Percentiles rank a stretch among this genome's conserved stretches.
phyloP scores from a whole-genome alignment of 768 basidiomycete species.

The Tricholomella constricta region DNA sequence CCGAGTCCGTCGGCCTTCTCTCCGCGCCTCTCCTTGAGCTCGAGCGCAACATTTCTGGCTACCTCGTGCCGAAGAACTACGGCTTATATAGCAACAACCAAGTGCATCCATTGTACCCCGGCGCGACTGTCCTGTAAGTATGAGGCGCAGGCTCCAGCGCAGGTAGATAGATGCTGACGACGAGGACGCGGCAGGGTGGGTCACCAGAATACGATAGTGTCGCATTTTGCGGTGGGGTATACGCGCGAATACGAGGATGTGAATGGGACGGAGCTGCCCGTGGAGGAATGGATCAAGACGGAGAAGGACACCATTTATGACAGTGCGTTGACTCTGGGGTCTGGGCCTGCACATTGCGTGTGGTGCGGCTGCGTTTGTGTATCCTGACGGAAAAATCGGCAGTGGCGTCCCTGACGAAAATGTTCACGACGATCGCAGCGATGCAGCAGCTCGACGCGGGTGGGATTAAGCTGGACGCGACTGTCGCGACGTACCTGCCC shows the following conservation, averaged over 20 bases:
- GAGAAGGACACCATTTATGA: constrained; percentile 27
- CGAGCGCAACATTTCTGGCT: constrained; percentile 24
- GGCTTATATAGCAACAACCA: constrained; percentile 22
- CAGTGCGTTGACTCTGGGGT: constrained; percentile 19
- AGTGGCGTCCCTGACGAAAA: constrained; percentile 34
- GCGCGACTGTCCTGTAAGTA: constrained; percentile 27
- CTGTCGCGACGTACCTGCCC: constrained; percentile 25
- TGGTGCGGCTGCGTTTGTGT: neutral
- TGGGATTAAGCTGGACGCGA: constrained; percentile 18
- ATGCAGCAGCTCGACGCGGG: constrained; percentile 29
- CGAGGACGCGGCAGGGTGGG: too few species aligned
- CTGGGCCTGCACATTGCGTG: neutral
- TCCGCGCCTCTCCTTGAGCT: constrained; percentile 22
- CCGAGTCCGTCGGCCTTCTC: constrained; percentile 21
- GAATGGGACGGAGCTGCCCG: constrained; percentile 23
- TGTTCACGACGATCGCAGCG: constrained; percentile 28
- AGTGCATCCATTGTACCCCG: constrained; percentile 27
- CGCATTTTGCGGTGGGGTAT: constrained; percentile 28
- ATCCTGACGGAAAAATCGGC: neutral
- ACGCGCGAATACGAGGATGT: constrained; percentile 22
- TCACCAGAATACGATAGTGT: constrained; percentile 25
- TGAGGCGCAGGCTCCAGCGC: too few species aligned
- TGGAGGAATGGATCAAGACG: constrained; percentile 15
- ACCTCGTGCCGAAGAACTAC: constrained; percentile 21
- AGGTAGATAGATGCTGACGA: too few species aligned